Evolutionary conservation across 495 filamentous ascomycete genomes (phyloP), one percentile per base, ranked within the genome.

Genomic region (Penicillium silybi): DNA sequence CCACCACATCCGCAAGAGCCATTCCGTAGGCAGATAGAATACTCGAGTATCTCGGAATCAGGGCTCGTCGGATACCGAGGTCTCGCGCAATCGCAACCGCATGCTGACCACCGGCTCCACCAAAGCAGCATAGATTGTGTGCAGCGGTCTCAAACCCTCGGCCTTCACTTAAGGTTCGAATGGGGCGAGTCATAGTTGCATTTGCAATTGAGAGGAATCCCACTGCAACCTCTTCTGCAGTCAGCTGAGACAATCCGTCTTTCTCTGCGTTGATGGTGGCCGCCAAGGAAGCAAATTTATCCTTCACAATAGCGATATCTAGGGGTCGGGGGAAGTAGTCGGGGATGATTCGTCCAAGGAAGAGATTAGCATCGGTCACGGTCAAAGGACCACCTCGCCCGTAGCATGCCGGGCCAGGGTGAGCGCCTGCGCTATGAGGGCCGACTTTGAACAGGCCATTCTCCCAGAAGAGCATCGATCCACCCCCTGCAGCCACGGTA

Each of bases 401-500:
- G 71, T 96, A 96, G 61, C 91, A 96, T 2, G 87, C 89, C 9
- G 91, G 91, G 0, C 91, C 91, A 1, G 91, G 91, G 61, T 95
- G 85, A 2, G 91, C 89, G 29, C 86, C 83, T 0, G 90, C 91
- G 16, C 87, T 92, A 57, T 95, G 88, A 3, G 91, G 91, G 0
- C 91, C 91, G 23, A 95, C 91, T 3, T 89, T 86, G 52, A 96
- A 92, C 6, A 96, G 75, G 4, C 90, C 90, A 59, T 92, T 92
- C 41, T 82, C 78, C 78, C 86, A 96, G 61, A 89, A 89, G 5
- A 96, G 78, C 37, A 88, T 80, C 6, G 87, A 92, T 20, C 91
- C 91, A 22, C 91, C 91, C 29, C 91, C 91, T 17, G 91, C 90
- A 13, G 91, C 91, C 19, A 96, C 89, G 0, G 92, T 97, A 66